Base-by-base conservation (phyloP, 352 stramenopile species). In the Pythium oligandrum region DNA sequence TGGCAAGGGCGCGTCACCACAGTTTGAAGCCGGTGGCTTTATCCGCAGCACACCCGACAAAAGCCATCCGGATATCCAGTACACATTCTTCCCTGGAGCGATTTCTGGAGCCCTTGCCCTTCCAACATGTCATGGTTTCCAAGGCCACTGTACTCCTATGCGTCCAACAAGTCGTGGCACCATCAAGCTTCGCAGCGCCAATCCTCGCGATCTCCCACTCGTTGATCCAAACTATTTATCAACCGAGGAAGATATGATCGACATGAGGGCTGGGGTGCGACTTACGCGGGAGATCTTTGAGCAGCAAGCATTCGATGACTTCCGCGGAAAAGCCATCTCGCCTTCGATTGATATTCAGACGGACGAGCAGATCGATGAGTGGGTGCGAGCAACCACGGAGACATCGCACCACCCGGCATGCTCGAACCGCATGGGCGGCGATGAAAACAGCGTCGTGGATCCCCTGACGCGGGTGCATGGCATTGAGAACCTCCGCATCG, bases 391-490 rank as follows among this genome's bases (percentile, higher is more conserved):
- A 57, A 61, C 91, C 64, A 86, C 78, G 1, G 81, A 94, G 60
- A 96, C 81, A 59, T 83, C 83, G 3, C 96, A 95, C 63, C 87
- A 96, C 51, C 86, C 87, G 51, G 92, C 80, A 55, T 95, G 87
- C 70, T 96, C 87, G 8, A 93, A 92, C 76, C 78, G 80, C 52
- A 95, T 96, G 86, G 87, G 87, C 51, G 67, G 73, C 39, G 73
- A 75, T 48, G 69, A 82, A n/a, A 86, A 82, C 66, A 85, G 79
- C n/a, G 93, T 98, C 36, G 88, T 98, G 31, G 87, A 98, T 55
- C 72, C 89, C 31, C 55, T 75, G 48, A 88, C 92, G 39, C 73
- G 73, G 10, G 89, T 98, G 31, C 79, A 93, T 46, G 90, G 89
- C 12, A 44, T 97, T 11, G 73, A 96, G 31, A 81, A 84, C 50